Evolutionary conservation across 1,139 yeast genomes (phyloP), one percentile per base, ranked within the genome.

Genomic region (Kurtzmaniella quercitrusa): DNA sequence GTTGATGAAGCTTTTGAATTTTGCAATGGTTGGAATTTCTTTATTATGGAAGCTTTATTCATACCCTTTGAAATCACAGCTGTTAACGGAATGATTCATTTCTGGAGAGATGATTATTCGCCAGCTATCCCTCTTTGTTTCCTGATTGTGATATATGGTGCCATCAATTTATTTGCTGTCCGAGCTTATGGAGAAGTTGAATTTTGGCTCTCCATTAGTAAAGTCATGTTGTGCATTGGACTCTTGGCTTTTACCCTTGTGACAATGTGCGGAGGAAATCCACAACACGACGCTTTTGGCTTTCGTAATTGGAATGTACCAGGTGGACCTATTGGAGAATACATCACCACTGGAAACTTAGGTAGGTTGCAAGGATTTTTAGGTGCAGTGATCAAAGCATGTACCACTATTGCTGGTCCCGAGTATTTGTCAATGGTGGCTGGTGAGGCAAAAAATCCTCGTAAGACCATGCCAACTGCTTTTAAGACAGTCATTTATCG

Each of bases 251-350:
- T 85, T 65, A 84, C 93, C 0, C 79, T 87, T 48, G 57, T 87
- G 47, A 81, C 89, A 12, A 87, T 87, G 95, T 77, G 84, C 44
- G 96, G 96, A 16, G 95, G 94, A 16, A 86, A 86, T 58, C 89
- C 89, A 3, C 52, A 69, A 41, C 76, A 71, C 46, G 85, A 82
- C 56, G 79, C 76, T 1, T 81, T 76, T 59, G 89, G 89, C 0
- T 84, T 84, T 61, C 67, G 87, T 47, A 61, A 80, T 57, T 82
- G 91, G 87, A 59, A 64, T 38, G 69, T 60, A 23, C 60, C 59
- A 9, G 75, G 74, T 11, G 71, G 71, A 8, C 72, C 73, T 15
- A 77, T 85, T 53, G 81, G 79, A 33, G 76, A 74, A 49, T 78
- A 74, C 52, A 63, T 70, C 40, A 68, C 76, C 12, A 66, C 74